A percentile compares a stretch with the other conserved stretches of the same genome.
Evolutionary conservation across 768 basidiomycete genomes (phyloP).

Genomic region (Hysterangium stoloniferum): DNA sequence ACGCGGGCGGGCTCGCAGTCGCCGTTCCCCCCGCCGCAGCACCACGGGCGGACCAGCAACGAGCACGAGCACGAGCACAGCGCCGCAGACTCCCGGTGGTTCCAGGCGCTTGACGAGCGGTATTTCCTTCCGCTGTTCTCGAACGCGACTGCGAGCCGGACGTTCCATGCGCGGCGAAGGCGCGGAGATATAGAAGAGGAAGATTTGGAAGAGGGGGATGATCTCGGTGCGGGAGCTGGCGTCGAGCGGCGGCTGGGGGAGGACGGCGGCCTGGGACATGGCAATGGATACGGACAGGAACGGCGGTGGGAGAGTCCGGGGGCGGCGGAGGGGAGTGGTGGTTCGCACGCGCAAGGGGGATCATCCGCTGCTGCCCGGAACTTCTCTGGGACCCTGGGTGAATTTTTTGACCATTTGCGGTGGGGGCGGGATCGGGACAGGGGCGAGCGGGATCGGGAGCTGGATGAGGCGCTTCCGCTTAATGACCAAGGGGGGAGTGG

Average conservation of each 20-base stretch:
- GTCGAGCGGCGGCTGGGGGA: too few relatives aligned
- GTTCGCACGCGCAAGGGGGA: too few relatives aligned
- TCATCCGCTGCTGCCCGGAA: too few relatives aligned
- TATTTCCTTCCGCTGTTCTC: slow-evolving; percentile 91
- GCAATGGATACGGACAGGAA: background rate
- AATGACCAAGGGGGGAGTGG: too few relatives aligned
- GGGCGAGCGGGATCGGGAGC: background rate
- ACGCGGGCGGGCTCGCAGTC: background rate
- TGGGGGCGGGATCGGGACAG: background rate
- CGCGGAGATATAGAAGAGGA: background rate
- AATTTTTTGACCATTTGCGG: slow-evolving; percentile 4
- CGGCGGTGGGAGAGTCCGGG: background rate
- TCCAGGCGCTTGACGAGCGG: slow-evolving; percentile 90
- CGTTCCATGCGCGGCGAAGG: slow-evolving; percentile 64
- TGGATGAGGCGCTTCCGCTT: too few relatives aligned
- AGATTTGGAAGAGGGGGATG: background rate
- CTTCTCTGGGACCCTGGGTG: background rate
- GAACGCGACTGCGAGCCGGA: slow-evolving; percentile 82
- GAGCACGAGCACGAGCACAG: background rate
- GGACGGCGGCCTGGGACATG: background rate
- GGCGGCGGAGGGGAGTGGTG: background rate
- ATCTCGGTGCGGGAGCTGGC: too few relatives aligned
- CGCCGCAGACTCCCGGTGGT: slow-evolving; percentile 67
- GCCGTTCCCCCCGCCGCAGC: slow-evolving; percentile 10
- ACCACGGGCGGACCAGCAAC: slow-evolving; percentile 56